Conservation (phyloP, 345 rosid genomes). For the Cardamine occulta region DNA sequence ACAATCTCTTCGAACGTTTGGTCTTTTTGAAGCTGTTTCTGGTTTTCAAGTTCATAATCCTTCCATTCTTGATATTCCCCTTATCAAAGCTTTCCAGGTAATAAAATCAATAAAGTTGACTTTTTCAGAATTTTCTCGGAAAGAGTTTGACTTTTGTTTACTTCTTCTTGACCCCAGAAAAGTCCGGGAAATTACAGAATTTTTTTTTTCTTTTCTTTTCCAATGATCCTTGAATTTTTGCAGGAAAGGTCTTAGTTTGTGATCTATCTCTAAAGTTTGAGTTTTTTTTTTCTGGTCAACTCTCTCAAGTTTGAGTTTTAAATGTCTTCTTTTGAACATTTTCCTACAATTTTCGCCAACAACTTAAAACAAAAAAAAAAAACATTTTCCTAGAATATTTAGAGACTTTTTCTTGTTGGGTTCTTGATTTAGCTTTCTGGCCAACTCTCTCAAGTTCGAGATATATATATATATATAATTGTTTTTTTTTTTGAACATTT, state of each 20-base stretch:
- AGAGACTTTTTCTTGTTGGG: background rate
- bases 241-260: too few relatives aligned
- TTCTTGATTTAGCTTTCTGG: too few relatives aligned
- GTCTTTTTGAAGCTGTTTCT: conserved; percentile 62
- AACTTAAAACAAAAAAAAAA: too few relatives aligned
- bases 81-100: conserved; percentile 77
- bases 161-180: background rate
- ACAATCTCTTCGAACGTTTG: conserved; percentile 61
- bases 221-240: background rate
- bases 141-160: conserved; percentile 2
- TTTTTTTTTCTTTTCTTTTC: background rate
- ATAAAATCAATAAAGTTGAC: too few relatives aligned
- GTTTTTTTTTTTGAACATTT: too few relatives aligned
- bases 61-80: conserved; percentile 67
- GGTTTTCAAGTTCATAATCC: conserved; percentile 77
- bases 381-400: too few relatives aligned
- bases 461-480: too few relatives aligned
- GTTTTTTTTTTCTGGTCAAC: background rate
- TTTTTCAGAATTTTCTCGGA: background rate
- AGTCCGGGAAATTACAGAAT: background rate
- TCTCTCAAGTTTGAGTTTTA: background rate
- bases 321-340: too few relatives aligned
- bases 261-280: background rate
- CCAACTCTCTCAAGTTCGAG: too few relatives aligned
- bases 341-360: background rate